Percentiles rank a stretch among this genome's conserved stretches.
Conservation (phyloP, 1,284 basidiomycete species). For the Rhodotorula sp. region DNA sequence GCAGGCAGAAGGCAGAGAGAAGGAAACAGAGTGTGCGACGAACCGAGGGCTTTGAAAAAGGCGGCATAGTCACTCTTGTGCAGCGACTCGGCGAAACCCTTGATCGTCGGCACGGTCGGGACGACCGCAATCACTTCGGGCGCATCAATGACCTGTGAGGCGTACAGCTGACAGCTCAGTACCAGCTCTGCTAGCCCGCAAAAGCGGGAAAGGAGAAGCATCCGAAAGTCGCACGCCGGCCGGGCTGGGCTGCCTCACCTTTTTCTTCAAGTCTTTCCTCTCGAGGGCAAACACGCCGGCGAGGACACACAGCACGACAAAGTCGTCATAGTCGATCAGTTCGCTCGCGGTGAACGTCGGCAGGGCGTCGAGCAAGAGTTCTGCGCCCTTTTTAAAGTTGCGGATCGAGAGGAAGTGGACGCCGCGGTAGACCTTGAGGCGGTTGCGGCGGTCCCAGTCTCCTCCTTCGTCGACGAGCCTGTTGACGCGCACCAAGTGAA, state of each 20-base stretch:
- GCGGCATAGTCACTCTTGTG: slow-evolving; percentile 93
- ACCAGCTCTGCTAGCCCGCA: no score
- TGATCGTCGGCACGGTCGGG: slow-evolving; percentile 54
- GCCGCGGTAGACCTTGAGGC: slow-evolving; percentile 92
- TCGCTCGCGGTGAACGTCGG: slow-evolving; percentile 94
- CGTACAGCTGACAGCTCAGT: no score
- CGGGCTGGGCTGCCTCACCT: slow-evolving; percentile 56
- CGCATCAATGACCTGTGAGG: slow-evolving; percentile 54
- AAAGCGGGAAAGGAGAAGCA: no score
- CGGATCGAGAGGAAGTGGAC: slow-evolving; percentile 82
- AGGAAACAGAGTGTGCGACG: slow-evolving; percentile 27
- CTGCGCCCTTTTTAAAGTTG: slow-evolving; percentile 56
- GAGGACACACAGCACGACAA: slow-evolving; percentile 82
- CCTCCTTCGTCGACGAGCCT: slow-evolving; percentile 93
- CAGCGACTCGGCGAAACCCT: slow-evolving; percentile 58
- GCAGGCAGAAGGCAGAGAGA: background rate
- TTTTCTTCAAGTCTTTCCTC: slow-evolving; percentile 87
- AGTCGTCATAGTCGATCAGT: slow-evolving; percentile 84
- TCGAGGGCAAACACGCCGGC: slow-evolving; percentile 73
- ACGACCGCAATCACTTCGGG: slow-evolving; percentile 56
- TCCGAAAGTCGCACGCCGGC: no score
- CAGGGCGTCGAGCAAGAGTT: slow-evolving; percentile 85
- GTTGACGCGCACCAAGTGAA: background rate
- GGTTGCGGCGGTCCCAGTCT: slow-evolving; percentile 95
- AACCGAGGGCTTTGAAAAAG: slow-evolving; percentile 85